Conservation (phyloP, 2,329 filamentous ascomycete genomes). For the Shiraia bambusicola region DNA sequence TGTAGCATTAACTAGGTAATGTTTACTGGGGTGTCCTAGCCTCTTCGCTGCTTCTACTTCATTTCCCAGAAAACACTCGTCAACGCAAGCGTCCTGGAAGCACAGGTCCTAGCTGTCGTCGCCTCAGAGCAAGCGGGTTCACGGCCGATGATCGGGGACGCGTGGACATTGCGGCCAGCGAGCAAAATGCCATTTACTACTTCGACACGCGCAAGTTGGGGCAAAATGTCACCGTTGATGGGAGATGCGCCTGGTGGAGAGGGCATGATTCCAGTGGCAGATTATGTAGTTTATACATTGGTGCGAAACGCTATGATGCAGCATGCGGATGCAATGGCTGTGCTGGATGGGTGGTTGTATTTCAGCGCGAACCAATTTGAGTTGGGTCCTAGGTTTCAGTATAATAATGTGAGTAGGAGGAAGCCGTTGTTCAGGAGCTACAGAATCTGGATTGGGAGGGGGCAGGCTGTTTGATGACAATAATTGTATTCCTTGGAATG, state of each 20-base stretch:
- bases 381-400: constrained; percentile 41
- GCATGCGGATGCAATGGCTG: constrained; percentile 47
- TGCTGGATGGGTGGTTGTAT: constrained; percentile 47
- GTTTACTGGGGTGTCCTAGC: constrained; percentile 49
- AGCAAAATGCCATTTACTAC: constrained; percentile 51
- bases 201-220: constrained; percentile 43
- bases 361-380: constrained; percentile 48
- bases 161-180: constrained; percentile 46
- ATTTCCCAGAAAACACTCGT: constrained; percentile 41
- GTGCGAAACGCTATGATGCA: constrained; percentile 46
- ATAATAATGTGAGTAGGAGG: constrained; percentile 43
- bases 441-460: constrained; percentile 40
- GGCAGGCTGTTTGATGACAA: constrained; percentile 29
- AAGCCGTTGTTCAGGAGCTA: constrained; percentile 43
- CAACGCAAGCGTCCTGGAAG: constrained; percentile 36
- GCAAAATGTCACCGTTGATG: constrained; percentile 41
- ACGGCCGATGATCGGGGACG: constrained; percentile 46
- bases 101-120: constrained; percentile 39
- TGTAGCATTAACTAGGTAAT: constrained; percentile 41
- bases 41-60: constrained; percentile 46
- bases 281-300: constrained; percentile 46
- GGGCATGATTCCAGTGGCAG: constrained; percentile 36
- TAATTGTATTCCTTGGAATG: background rate
- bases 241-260: constrained; percentile 32
- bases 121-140: constrained; percentile 48